These are phyloP conservation scores for Chloris gayana DNA, from an alignment of 176 grass and related monocot species.

Conservation along the genomic window DNA sequence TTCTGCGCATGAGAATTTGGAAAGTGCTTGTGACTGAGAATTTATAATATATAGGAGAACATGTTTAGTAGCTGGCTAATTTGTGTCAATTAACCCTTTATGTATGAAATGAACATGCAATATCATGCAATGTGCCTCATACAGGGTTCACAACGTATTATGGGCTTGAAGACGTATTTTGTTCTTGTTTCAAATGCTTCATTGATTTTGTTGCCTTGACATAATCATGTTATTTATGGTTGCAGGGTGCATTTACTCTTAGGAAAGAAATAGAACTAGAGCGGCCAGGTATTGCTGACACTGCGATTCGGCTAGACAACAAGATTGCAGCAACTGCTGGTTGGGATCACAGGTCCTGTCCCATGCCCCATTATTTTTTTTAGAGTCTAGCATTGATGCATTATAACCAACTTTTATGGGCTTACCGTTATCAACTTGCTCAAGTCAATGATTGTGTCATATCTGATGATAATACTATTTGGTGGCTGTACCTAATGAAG, in stretches of 20 bases:
- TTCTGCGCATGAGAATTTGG: background rate
- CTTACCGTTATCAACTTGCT: background rate
- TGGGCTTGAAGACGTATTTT: background rate
- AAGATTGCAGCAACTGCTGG: conserved; percentile 91
- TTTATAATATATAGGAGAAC: background rate
- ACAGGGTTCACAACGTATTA: background rate
- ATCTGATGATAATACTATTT: conserved; percentile 16
- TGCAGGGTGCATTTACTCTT: conserved; percentile 61
- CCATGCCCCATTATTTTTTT: conserved; percentile 13
- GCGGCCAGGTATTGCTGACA: conserved; percentile 62
- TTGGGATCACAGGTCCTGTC: conserved; percentile 88
- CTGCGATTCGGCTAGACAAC: conserved; percentile 70
- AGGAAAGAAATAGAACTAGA: conserved; percentile 86
- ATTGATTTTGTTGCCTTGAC: background rate
- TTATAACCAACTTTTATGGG: background rate
- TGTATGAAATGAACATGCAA: conserved; percentile 14
- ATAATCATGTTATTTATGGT: conserved; percentile 23
- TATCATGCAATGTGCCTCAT: conserved; percentile 11
- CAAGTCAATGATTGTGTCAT: background rate
- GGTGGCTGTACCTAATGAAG: background rate
- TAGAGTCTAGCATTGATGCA: background rate
- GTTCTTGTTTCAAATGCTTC: background rate
- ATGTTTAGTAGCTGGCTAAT: background rate
- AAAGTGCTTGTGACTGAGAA: background rate
- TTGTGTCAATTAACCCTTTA: background rate